Evolutionary conservation across 306 rosid species (phyloP).

Genomic region (Mimosa bimucronata): DNA sequence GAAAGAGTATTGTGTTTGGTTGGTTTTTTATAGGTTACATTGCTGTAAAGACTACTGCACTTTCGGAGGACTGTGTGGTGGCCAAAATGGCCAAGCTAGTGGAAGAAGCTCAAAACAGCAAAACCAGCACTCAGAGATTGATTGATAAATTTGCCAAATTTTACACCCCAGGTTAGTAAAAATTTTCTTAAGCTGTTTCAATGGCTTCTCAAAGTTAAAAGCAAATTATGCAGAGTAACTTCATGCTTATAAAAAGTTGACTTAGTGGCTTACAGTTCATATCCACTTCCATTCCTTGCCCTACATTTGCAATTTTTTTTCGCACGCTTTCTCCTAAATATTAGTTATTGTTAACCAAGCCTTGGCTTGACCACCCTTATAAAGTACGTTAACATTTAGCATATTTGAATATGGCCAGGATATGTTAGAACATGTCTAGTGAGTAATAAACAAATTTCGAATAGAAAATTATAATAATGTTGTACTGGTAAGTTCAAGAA

Average conservation of each 20-base stretch:
- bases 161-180: conserved; percentile 87
- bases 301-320: conserved; percentile 20
- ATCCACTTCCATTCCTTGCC: background rate
- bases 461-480: background rate
- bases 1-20: conserved; percentile 19
- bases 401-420: background rate
- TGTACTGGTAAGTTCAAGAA: background rate
- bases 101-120: conserved; percentile 94
- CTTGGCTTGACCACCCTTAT: background rate
- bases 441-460: background rate
- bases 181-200: conserved; percentile 1
- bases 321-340: background rate
- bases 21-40: conserved; percentile 65
- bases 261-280: background rate
- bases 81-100: conserved; percentile 96
- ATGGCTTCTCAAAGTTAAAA: conserved; percentile 18
- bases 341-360: conserved; percentile 7
- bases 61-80: conserved; percentile 90
- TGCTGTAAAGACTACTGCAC: conserved; percentile 82
- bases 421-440: conserved; percentile 5
- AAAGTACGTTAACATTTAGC: background rate
- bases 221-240: background rate
- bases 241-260: background rate
- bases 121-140: conserved; percentile 71
- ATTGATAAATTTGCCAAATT: conserved; percentile 82